Base-by-base conservation (phyloP, 2,329 filamentous ascomycete species). In the Penicillium psychrosexuale region DNA sequence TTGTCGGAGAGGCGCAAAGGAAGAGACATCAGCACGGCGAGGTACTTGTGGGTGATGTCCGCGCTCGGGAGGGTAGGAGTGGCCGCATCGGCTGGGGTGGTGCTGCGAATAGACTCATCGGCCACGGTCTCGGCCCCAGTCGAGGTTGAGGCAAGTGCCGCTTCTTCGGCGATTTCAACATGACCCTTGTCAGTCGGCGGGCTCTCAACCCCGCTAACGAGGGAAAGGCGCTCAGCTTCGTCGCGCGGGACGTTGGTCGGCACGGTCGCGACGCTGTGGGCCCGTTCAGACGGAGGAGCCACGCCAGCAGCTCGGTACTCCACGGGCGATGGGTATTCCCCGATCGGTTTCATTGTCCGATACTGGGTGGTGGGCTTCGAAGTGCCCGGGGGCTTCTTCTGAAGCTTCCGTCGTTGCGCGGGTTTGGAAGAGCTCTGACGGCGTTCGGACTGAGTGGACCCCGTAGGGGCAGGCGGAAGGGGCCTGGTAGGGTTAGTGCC, bases 391-490 rank as follows among this genome's bases (percentile, higher is more conserved):
- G 51, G 58, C 38, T 57, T 55, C 51, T 61, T 56, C 36, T 54
- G 49, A 46, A 60, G 56, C 55, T 59, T 59, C 56, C 51, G 56
- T 50, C 51, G 56, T 40, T 53, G 49, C 52, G 52, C 56, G 50
- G 58, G 58, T 51, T 62, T 45, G 37, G 53, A 55, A 56, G 56
- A 51, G 28, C 45, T 51, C 50, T 56, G 53, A 36, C 48, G 57
- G 46, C 46, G 47, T 33, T 44, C 44, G 44, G 54, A 55, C 36
- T 57, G 61, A 55, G 58, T 60, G 56, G 51, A 50, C 34, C 58
- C 58, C 60, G 56, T 61, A 55, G 57, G 54, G 62, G 61, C 53
- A 62, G 58, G 61, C 61, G 60, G 61, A 61, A 60, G 39, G 48
- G 44, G 44, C 47, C 55, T 56, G 47, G 53, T 59, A 62, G 60